Evolutionary conservation across 306 rosid species (phyloP).

Genomic region (Sechiopsis laciniata): DNA sequence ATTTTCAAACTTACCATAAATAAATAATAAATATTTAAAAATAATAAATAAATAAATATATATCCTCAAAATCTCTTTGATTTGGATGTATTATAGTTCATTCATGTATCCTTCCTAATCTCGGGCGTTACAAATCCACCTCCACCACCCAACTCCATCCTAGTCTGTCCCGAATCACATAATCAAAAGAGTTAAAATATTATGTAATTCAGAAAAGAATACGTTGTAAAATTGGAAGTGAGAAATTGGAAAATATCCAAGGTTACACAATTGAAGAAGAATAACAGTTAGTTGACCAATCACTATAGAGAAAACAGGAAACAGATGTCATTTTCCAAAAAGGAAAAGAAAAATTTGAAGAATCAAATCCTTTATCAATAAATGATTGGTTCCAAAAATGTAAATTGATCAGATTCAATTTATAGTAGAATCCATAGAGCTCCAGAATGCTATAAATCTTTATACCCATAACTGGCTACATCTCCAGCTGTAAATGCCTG

Average conservation of each 20-base stretch:
- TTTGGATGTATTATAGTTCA: too few relatives aligned
- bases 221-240: too few relatives aligned
- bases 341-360: not conserved
- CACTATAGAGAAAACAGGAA: not conserved
- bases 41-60: too few relatives aligned
- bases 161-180: too few relatives aligned
- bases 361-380: conserved; percentile 9
- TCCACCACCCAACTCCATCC: too few relatives aligned
- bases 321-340: too few relatives aligned
- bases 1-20: not conserved
- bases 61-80: too few relatives aligned
- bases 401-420: conserved; percentile 19
- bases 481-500: conserved; percentile 30
- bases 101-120: too few relatives aligned
- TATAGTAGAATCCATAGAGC: not conserved
- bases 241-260: not conserved
- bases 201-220: too few relatives aligned
- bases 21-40: too few relatives aligned
- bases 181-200: too few relatives aligned
- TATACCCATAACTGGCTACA: conserved; percentile 9
- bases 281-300: not conserved
- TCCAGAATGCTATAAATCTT: not conserved
- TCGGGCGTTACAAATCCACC: too few relatives aligned
- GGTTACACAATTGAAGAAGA: conserved; percentile 2
- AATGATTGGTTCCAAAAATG: conserved; percentile 19